A percentile compares a stretch with the other conserved stretches of the same genome.
phyloP scores from a whole-genome alignment of 139 green algal genomes.

The Chlorokybus atmophyticus region DNA sequence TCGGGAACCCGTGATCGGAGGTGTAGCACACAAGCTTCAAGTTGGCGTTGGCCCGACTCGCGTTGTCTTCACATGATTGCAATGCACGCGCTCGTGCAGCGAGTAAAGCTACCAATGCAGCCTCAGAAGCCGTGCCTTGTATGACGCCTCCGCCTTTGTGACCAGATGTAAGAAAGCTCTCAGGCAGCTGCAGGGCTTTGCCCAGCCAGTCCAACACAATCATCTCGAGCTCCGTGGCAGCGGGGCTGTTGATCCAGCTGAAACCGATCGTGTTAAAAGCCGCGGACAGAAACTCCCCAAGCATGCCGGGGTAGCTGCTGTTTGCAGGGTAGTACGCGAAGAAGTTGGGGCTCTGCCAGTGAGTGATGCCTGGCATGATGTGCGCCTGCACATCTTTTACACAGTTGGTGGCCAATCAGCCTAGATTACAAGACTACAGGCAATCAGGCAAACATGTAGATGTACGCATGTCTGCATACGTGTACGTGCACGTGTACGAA shows the following conservation, averaged over 20 bases:
- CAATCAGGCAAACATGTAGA: too few species aligned
- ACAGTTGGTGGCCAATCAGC: too few species aligned
- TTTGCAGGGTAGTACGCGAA: slow-evolving; percentile 65
- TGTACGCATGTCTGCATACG: too few species aligned
- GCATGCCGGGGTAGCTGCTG: slow-evolving; percentile 42
- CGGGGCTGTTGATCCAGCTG: slow-evolving; percentile 47
- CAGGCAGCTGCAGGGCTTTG: slow-evolving; percentile 51
- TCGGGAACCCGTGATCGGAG: slow-evolving; percentile 55
- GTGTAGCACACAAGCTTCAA: slow-evolving; percentile 42
- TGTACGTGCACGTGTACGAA: too few species aligned
- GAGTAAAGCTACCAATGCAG: slow-evolving; percentile 58
- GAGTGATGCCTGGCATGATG: slow-evolving; percentile 59
- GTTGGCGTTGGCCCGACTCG: slow-evolving; percentile 16
- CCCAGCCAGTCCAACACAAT: slow-evolving; percentile 71
- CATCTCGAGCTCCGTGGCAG: slow-evolving; percentile 69
- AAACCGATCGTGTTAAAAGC: slow-evolving; percentile 57
- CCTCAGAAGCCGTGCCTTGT: slow-evolving; percentile 34
- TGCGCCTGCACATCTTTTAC: slow-evolving; percentile 46
- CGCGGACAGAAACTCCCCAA: slow-evolving; percentile 57
- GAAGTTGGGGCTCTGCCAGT: slow-evolving; percentile 74
- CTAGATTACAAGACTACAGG: too few species aligned
- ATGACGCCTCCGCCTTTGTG: slow-evolving; percentile 49
- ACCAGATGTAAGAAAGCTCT: slow-evolving; percentile 34
- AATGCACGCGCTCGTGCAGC: slow-evolving; percentile 29
- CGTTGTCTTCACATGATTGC: too few species aligned